phyloP scores from a whole-genome alignment of 129 eudicot species.

The Cynara cardunculus region DNA sequence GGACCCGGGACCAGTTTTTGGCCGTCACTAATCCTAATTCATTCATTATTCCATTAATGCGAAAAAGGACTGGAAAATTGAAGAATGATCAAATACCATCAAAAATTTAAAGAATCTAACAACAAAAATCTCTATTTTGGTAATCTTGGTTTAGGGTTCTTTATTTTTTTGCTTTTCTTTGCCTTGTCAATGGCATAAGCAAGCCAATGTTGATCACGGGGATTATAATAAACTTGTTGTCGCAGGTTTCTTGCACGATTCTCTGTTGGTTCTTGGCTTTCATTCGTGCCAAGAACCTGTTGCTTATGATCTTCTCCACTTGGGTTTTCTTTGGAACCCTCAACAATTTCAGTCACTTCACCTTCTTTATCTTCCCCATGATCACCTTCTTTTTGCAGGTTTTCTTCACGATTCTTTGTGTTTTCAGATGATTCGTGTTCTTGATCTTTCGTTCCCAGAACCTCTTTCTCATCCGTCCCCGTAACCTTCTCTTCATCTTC shows the following conservation, averaged over 20 bases:
- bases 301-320: background rate
- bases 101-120: background rate
- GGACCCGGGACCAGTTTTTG: no score
- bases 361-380: background rate
- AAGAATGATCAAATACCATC: background rate
- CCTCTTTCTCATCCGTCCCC: no score
- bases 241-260: background rate
- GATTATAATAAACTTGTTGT: background rate
- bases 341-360: background rate
- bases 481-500: no score
- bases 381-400: background rate
- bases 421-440: background rate
- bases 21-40: no score
- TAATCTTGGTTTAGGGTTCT: background rate
- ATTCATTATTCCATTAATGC: background rate
- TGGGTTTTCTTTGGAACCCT: background rate
- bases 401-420: background rate
- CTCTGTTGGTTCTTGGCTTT: background rate
- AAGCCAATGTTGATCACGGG: no score
- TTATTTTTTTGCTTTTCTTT: background rate
- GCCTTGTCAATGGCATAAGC: background rate
- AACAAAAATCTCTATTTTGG: background rate
- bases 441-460: background rate
- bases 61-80: background rate
- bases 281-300: background rate